phyloP scores from a whole-genome alignment of 2,329 filamentous ascomycete genomes.

The Colletotrichum sp. region DNA sequence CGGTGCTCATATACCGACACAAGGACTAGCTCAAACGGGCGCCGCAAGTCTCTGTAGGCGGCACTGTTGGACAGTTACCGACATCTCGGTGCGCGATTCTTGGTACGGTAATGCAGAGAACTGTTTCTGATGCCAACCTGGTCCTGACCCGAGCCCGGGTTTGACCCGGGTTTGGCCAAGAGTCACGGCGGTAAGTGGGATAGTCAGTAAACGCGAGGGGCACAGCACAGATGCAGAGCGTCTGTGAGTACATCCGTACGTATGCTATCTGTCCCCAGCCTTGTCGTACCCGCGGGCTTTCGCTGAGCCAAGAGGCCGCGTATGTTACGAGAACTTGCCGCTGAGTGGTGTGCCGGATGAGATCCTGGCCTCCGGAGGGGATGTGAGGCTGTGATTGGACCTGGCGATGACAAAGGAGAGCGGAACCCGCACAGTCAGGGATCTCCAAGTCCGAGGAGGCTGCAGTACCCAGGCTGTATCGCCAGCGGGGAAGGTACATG shows the following conservation, averaged over 20 bases:
- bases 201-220: not conserved
- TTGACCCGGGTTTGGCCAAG: not conserved
- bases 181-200: not conserved
- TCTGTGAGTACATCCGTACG: not conserved
- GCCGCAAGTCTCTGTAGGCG: not conserved
- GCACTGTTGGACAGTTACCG: not conserved
- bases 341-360: not conserved
- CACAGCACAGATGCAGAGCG: not conserved
- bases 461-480: not conserved
- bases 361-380: not conserved
- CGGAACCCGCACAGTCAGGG: not conserved
- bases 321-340: not conserved
- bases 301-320: not conserved
- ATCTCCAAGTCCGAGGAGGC: not conserved
- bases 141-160: not conserved
- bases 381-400: not conserved
- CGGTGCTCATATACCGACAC: not conserved
- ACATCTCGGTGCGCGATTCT: not conserved
- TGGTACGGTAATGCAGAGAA: not conserved
- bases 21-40: not conserved
- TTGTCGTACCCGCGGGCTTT: not conserved
- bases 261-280: not conserved
- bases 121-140: not conserved
- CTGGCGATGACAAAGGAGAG: not conserved
- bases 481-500: not conserved